Base-by-base conservation (phyloP, 2,329 filamentous ascomycete genomes). In the Claviceps pazoutovae region DNA sequence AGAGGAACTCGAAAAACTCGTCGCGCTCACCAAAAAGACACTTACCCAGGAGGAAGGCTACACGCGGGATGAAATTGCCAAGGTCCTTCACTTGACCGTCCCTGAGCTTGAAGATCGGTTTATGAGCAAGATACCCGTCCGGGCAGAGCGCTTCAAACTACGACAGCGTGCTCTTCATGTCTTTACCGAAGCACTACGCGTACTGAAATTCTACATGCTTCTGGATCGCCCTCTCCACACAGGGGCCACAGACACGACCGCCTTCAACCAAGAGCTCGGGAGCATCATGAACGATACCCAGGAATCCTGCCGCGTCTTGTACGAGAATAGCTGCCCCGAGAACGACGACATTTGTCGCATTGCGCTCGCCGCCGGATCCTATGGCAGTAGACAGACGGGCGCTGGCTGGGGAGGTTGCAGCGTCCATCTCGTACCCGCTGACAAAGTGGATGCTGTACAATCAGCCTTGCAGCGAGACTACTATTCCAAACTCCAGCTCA, bases 361-460 rank as follows among this genome's bases (percentile, higher is more conserved):
- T 58, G 90, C 90, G 0, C 76, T 83, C 30, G 74, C 73, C 16
- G 86, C 86, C 1, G 93, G 93, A 2, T 81, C 86, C 17, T 89
- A 88, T 64, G 93, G 91, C 30, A 89, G 86, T 59, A 75, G 91
- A 26, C 71, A 96, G 59, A 97, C 91, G 0, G 93, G 93, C 41
- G 93, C 93, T 0, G 93, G 93, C 3, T 98, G 93, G 93, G 93
- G 93, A 55, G 93, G 93, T 2, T 97, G 93, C 71, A 93, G 82
- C 55, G 91, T 98, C 53, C 93, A 98, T 70, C 76, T 98, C 53
- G 85, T 97, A 50, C 86, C 91, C 0, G 86, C 82, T 53, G 79
- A 88, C 61, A 91, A 85, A 68, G 85, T 96, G 0, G 82, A 84
- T 5, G 79, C 73, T 26, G 86, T 98, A 21, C 88, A 79, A 65